Evolutionary conservation across 768 basidiomycete species (phyloP).

Genomic region (Russula vinacea): DNA sequence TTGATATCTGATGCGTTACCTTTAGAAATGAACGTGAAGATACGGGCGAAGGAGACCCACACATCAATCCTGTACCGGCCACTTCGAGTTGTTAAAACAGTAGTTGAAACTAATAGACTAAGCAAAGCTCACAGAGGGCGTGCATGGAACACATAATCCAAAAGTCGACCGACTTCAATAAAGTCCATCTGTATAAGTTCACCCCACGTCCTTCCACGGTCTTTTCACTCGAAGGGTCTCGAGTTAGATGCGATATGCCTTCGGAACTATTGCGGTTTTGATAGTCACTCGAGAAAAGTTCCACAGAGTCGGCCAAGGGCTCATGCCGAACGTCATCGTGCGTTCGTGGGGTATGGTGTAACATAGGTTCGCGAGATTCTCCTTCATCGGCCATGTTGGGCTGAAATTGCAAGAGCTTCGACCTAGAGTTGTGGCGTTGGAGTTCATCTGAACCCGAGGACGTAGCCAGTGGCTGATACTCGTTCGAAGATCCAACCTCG

Average conservation of each 20-base stretch:
- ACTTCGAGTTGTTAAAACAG: slow-evolving; percentile 40
- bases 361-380: slow-evolving; percentile 5
- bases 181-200: slow-evolving; percentile 52
- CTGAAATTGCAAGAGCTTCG: slow-evolving; percentile 17
- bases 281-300: slow-evolving; percentile 12
- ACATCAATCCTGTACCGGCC: slow-evolving; percentile 75
- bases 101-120: neutral
- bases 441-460: slow-evolving; percentile 23
- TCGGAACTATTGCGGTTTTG: neutral
- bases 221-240: slow-evolving; percentile 12
- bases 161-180: slow-evolving; percentile 57
- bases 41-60: slow-evolving; percentile 39
- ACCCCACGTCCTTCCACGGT: slow-evolving; percentile 34
- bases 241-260: neutral
- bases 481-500: slow-evolving; percentile 28
- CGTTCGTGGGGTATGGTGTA: neutral
- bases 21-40: slow-evolving; percentile 7
- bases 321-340: neutral
- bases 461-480: slow-evolving; percentile 30
- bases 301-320: slow-evolving; percentile 9
- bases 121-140: slow-evolving; percentile 48
- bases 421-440: slow-evolving; percentile 18
- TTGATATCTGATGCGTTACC: slow-evolving; percentile 58
- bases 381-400: slow-evolving; percentile 9
- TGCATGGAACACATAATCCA: slow-evolving; percentile 58